Evolutionary conservation across 2,329 filamentous ascomycete species (phyloP).

Genomic region (Pseudonectria foliicola): DNA sequence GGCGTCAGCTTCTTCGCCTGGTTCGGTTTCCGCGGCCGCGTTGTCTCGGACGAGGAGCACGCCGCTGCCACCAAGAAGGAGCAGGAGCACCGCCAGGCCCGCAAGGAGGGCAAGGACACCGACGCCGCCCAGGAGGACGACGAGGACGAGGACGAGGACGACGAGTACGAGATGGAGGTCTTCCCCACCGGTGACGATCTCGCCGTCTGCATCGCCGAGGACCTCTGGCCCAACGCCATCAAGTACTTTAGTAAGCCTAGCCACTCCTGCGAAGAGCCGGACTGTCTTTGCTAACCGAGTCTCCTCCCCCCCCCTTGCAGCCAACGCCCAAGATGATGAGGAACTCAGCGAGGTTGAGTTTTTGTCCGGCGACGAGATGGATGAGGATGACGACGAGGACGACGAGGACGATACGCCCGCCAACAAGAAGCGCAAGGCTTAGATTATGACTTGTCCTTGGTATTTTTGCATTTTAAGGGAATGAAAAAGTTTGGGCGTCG

Average conservation of each 20-base stretch:
- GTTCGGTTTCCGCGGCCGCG: slow-evolving; percentile 72
- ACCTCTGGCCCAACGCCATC: slow-evolving; percentile 81
- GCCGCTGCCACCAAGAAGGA: slow-evolving; percentile 53
- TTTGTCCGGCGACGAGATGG: slow-evolving; percentile 54
- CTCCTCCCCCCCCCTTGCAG: too few relatives aligned
- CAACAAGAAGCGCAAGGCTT: slow-evolving; percentile 38
- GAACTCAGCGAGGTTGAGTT: slow-evolving; percentile 63
- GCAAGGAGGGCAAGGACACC: slow-evolving; percentile 44
- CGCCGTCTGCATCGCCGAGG: slow-evolving; percentile 73
- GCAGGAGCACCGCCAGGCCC: slow-evolving; percentile 45
- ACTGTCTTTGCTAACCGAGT: too few relatives aligned
- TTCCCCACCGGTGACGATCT: slow-evolving; percentile 84
- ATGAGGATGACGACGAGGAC: slow-evolving; percentile 34
- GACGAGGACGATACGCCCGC: slow-evolving; percentile 40
- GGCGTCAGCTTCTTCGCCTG: slow-evolving; percentile 79
- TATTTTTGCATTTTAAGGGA: slow-evolving; percentile 13
- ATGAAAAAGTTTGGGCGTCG: slow-evolving; percentile 15
- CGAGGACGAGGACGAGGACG: slow-evolving; percentile 53
- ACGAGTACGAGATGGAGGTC: slow-evolving; percentile 68
- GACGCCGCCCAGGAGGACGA: slow-evolving; percentile 39
- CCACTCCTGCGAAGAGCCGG: slow-evolving; percentile 51
- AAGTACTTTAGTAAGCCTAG: slow-evolving; percentile 89
- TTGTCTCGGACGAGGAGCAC: slow-evolving; percentile 67
- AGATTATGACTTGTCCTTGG: slow-evolving; percentile 12
- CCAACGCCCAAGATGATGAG: slow-evolving; percentile 57